Evolutionary conservation across 371 early-diverging fungal genomes (phyloP), one percentile per base, ranked within the genome.

Genomic region (Rhizomucor pusillus): DNA sequence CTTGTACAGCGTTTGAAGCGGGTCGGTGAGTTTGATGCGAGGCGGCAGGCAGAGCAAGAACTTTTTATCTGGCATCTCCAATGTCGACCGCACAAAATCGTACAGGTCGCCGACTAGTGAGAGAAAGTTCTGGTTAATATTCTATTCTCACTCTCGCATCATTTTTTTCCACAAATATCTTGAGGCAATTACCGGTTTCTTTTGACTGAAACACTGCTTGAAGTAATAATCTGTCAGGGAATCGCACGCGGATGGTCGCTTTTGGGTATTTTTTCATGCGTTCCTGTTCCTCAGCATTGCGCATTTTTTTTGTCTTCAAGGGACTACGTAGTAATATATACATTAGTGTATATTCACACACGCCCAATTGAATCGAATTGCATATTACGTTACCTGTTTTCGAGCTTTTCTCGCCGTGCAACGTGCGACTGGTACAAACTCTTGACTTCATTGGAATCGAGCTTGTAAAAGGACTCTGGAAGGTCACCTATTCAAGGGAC

Each of bases 21-120:
- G 65, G n/a, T 70, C 75, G 3, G 58, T 52, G 16, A 78, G 54
- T 29, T 75, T 75, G 11, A 65, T 69, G 23, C 79, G 59, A 22
- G 79, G 79, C 13, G 79, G 79, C 18, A 75, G 55, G 43, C 73
- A 71, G 2, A 78, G 65, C 12, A 74, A 56, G 54, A 78, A 78
- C 45, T 66, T 64, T 14, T 73, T 73, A 20, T 73, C 73, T 9
- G 75, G 69, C 25, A 67, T 73, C 19, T 59, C 58, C n/a, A 78
- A 54, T 5, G 69, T 59, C 5, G 73, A 67, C 24, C 62, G 47
- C 5, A 75, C 59, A 56, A 75, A 68, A 13, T 66, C 69, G 40
- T 75, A 78, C 16, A 78, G 19, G n/a, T 49, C 69, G 34, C 66
- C 61, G 24, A 73, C 78, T 77, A 58, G 16, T 23, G 33, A 33